phyloP scores from a whole-genome alignment of 148 eudicot species.

The Pharnaceum exiguum region DNA sequence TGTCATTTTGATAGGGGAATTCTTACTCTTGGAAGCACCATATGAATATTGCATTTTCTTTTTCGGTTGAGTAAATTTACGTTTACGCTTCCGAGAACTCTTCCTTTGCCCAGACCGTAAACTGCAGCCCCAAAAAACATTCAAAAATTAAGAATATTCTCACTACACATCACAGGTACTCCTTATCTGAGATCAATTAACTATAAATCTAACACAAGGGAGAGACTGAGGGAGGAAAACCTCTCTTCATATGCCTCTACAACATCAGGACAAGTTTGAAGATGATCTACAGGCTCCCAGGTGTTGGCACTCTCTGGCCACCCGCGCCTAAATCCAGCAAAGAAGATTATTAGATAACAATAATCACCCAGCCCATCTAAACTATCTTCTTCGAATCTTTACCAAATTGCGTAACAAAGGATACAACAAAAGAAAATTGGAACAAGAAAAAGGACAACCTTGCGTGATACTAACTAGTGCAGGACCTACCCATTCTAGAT shows the following conservation, averaged over 20 bases:
- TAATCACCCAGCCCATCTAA: neutral
- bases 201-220: no score
- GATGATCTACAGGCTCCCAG: constrained; percentile 93
- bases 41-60: constrained; percentile 70
- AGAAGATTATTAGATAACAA: constrained; percentile 9
- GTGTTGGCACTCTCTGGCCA: constrained; percentile 97
- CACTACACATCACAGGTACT: no score
- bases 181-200: no score
- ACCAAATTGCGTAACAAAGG: no score
- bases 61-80: constrained; percentile 62
- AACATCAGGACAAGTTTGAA: constrained; percentile 66
- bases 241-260: constrained; percentile 90
- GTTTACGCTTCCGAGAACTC: constrained; percentile 58
- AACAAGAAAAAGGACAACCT: no score
- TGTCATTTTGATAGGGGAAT: constrained; percentile 31
- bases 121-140: constrained; percentile 26
- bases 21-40: constrained; percentile 50
- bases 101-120: constrained; percentile 49
- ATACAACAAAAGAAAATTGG: no score
- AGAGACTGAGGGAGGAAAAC: constrained; percentile 34
- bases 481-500: no score
- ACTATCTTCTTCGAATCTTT: no score
- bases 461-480: no score
- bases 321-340: constrained; percentile 70
- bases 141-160: neutral